Base-by-base conservation (phyloP, 352 stramenopile genomes). In the Phytophthora idaei region DNA sequence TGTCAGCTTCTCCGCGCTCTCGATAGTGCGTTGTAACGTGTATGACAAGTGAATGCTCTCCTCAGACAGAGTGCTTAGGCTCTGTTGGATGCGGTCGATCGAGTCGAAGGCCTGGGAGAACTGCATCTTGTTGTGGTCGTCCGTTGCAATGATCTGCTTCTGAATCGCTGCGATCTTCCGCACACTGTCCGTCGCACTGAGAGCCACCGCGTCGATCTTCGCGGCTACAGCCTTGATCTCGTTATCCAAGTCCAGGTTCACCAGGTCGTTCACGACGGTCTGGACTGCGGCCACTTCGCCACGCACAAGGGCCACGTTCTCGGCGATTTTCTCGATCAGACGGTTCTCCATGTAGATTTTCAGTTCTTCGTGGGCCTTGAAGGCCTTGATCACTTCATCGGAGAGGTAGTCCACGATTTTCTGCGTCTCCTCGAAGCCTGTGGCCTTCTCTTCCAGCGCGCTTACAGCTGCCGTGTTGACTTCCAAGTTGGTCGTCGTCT, bases 41-140 rank as follows among this genome's bases (percentile, higher is more conserved):
- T 86, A 90, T 17, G 82, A 82, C 2, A 89, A 47, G 12, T 81
- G 78, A 42, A 92, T 89, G 29, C 82, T 92, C 45, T 92, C 84
- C 60, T 92, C 84, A 0, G 84, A 92, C 17, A 92, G 52, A 1
- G 57, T 83, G 60, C 84, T 92, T 71, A 91, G 81, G 54, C 75
- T 92, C 14, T 77, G 59, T 41, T 85, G 60, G 7, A 90, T 80
- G 0, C 81, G 78, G 27, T 91, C 84, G 6, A 91, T 74, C 31
- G 84, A 89, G 54, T 90, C 82, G 37, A 91, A 90, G 0, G 72
- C 71, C 48, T 91, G 82, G 2, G 74, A 72, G 44, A 91, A 89
- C 60, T 92, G 82, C 44, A 72, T 69, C 15, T 77, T 78, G 41
- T 74, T 87, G 41, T 90, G 76, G 9, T 90, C 84, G 45, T 92